These are phyloP conservation scores for Suillus luteus DNA, from an alignment of 768 basidiomycete genomes.

Conservation along the genomic window DNA sequence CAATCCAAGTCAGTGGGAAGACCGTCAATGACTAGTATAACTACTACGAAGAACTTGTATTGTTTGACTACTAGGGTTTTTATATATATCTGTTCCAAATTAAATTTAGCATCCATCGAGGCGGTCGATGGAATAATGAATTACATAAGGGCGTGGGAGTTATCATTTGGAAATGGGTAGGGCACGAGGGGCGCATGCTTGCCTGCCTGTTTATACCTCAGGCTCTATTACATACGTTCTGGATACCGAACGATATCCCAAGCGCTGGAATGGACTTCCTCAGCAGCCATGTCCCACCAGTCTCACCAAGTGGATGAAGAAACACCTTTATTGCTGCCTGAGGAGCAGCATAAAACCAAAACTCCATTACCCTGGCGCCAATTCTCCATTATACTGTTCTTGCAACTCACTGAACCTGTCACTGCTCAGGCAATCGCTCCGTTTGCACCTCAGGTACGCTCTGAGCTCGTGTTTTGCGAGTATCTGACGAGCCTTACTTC, in stretches of 20 bases:
- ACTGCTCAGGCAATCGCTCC: conserved; percentile 54
- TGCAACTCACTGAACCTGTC: conserved; percentile 54
- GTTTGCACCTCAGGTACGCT: conserved; percentile 59
- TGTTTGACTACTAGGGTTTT: too few species aligned
- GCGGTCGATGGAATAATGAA: too few species aligned
- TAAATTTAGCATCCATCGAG: too few species aligned
- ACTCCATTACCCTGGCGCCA: conserved; percentile 52
- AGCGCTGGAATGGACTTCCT: not conserved
- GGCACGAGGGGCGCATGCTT: too few species aligned
- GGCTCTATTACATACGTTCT: not conserved
- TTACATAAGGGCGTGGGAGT: not conserved
- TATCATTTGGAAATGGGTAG: not conserved
- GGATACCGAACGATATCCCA: not conserved
- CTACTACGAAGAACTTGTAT: too few species aligned
- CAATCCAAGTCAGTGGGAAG: not conserved
- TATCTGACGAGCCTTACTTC: not conserved
- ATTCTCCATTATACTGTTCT: conserved; percentile 45
- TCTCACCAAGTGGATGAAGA: conserved; percentile 34
- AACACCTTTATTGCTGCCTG: conserved; percentile 35
- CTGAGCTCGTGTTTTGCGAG: not conserved
- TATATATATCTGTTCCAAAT: too few species aligned
- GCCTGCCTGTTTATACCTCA: not conserved
- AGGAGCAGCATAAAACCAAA: conserved; percentile 14
- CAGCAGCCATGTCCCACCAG: conserved; percentile 4
- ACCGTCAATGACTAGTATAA: not conserved